Evolutionary conservation across 2,329 filamentous ascomycete species (phyloP).

Genomic region (Colletotrichum liaoningense): DNA sequence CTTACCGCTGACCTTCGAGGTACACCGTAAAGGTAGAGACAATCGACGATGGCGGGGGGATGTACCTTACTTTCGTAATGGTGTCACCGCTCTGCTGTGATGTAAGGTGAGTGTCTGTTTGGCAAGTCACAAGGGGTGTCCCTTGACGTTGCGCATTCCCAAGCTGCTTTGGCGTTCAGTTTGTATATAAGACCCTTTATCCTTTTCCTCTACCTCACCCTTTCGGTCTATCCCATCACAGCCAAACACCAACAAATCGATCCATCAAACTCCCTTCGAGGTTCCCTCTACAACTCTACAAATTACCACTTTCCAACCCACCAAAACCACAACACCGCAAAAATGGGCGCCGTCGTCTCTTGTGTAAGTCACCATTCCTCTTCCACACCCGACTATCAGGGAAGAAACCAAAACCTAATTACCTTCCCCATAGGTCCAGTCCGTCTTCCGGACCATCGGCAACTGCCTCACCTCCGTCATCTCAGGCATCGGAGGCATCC

Average conservation of each 20-base stretch:
- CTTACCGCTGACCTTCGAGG: background rate
- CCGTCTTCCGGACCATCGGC: constrained; percentile 73
- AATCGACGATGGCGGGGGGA: constrained; percentile 10
- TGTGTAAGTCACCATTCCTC: constrained; percentile 71
- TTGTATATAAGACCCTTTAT: constrained; percentile 22
- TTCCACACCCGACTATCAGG: constrained; percentile 32
- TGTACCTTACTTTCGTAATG: background rate
- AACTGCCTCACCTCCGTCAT: constrained; percentile 75
- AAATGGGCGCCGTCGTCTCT: constrained; percentile 86
- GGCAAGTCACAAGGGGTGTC: constrained; percentile 6
- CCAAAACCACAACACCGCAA: constrained; percentile 45
- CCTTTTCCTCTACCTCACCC: background rate
- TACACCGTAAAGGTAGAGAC: no score
- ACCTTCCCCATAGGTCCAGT: constrained; percentile 59
- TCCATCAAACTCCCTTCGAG: background rate
- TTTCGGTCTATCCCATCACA: background rate
- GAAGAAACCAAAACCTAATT: constrained; percentile 21
- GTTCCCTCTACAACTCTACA: background rate
- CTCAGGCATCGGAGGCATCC: constrained; percentile 72
- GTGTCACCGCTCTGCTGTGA: constrained; percentile 28
- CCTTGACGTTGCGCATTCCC: background rate
- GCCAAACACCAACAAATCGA: constrained; percentile 4
- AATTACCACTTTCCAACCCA: constrained; percentile 24
- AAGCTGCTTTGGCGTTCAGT: constrained; percentile 1
- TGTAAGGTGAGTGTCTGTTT: constrained; percentile 25